Evolutionary conservation across 2,329 filamentous ascomycete species (phyloP).

Genomic region (Leptographium radiaticola): DNA sequence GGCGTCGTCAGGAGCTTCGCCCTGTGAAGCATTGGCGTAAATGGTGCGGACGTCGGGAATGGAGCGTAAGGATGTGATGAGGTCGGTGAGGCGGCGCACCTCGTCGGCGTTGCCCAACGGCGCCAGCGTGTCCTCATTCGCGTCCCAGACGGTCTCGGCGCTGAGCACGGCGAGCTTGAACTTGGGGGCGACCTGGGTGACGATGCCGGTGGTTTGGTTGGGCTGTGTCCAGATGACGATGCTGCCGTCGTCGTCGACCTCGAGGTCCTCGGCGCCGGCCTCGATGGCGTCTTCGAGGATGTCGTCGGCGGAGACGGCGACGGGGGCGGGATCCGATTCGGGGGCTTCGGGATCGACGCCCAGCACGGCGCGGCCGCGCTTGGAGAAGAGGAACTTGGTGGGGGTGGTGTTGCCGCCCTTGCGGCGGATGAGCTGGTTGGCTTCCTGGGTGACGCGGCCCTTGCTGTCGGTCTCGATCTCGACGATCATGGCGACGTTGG

Average conservation of each 20-base stretch:
- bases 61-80: constrained; percentile 50
- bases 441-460: constrained; percentile 56
- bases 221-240: constrained; percentile 62
- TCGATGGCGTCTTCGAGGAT: constrained; percentile 76
- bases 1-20: constrained; percentile 34
- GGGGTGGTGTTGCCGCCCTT: constrained; percentile 57
- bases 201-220: constrained; percentile 48
- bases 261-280: constrained; percentile 64
- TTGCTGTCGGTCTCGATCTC: constrained; percentile 80
- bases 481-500: constrained; percentile 65
- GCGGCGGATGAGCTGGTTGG: constrained; percentile 59
- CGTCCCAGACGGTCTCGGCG: constrained; percentile 72
- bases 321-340: not conserved
- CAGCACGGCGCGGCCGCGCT: constrained; percentile 63
- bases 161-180: constrained; percentile 56
- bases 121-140: constrained; percentile 67
- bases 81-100: constrained; percentile 41
- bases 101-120: constrained; percentile 44
- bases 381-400: constrained; percentile 74
- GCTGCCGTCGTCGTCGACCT: constrained; percentile 49
- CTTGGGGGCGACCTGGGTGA: constrained; percentile 47
- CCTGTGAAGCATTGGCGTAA: constrained; percentile 55
- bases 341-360: constrained; percentile 51
- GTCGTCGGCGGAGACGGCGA: constrained; percentile 46
- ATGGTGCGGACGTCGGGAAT: constrained; percentile 63